A percentile compares a stretch with the other conserved stretches of the same genome.
Evolutionary conservation across 352 stramenopile species (phyloP).

Genomic region (Phytophthora boehmeriae): DNA sequence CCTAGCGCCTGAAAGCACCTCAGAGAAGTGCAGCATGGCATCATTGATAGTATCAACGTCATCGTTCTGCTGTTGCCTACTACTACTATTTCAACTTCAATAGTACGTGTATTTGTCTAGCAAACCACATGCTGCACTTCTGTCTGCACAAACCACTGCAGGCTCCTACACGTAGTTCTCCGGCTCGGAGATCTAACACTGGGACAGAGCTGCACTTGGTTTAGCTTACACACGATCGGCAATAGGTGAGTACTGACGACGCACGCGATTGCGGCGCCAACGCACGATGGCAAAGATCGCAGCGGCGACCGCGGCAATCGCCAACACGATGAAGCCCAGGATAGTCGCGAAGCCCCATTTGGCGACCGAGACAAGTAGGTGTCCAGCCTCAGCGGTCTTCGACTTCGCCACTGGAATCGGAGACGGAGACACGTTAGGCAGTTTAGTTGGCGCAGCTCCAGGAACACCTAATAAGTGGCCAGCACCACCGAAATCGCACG

Average conservation of each 20-base stretch:
- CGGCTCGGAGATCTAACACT: too few relatives aligned
- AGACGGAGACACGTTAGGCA: constrained; percentile 10
- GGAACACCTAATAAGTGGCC: constrained; percentile 56
- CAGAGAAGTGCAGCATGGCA: too few relatives aligned
- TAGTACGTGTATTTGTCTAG: too few relatives aligned
- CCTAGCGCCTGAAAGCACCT: too few relatives aligned
- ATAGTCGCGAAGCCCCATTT: constrained; percentile 39
- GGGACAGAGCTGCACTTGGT: constrained; percentile 1
- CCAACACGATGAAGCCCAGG: constrained; percentile 28
- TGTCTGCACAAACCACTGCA: too few relatives aligned
- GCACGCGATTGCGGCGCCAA: constrained; percentile 37
- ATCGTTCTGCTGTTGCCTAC: too few relatives aligned
- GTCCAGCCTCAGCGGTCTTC: constrained; percentile 22
- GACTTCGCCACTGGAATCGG: neutral
- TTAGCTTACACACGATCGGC: constrained; percentile 32
- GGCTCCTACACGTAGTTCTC: too few relatives aligned
- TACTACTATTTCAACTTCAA: too few relatives aligned
- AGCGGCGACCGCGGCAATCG: constrained; percentile 17
- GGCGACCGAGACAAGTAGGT: constrained; percentile 30
- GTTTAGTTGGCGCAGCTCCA: constrained; percentile 15
- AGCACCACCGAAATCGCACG: constrained; percentile 81
- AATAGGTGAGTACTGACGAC: constrained; percentile 60
- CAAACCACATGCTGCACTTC: too few relatives aligned
- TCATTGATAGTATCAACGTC: too few relatives aligned
- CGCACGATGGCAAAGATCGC: constrained; percentile 38